These are phyloP conservation scores for Anethum foeniculum DNA, from an alignment of 140 eudicot genomes.

Conservation along the genomic window DNA sequence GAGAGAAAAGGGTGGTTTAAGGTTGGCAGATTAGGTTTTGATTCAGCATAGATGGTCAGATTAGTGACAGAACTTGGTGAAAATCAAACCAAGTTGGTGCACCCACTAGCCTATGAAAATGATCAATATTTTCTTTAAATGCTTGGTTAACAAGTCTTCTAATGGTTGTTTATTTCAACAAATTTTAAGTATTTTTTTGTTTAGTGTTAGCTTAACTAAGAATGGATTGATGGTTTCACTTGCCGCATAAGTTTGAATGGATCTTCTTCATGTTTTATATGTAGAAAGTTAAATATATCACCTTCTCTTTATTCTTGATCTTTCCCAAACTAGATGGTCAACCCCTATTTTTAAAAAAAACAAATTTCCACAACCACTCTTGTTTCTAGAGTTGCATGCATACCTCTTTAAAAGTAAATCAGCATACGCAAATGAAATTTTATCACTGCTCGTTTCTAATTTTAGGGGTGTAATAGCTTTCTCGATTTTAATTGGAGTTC, in stretches of 20 bases:
- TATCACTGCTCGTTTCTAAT: neutral
- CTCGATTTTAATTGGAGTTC: too few species aligned
- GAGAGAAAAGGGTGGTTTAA: constrained; percentile 35
- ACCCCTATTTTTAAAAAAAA: neutral
- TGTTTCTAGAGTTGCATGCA: neutral
- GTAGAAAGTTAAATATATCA: neutral
- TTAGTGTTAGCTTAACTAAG: constrained; percentile 3
- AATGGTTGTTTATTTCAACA: neutral
- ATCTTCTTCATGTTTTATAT: neutral
- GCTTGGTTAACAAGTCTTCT: neutral
- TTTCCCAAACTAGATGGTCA: neutral
- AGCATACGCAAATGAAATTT: neutral
- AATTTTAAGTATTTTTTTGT: neutral
- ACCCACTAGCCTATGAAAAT: constrained; percentile 34
- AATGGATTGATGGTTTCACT: neutral
- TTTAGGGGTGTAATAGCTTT: too few species aligned
- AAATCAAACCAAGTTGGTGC: constrained; percentile 50
- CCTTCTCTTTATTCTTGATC: neutral
- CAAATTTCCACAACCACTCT: neutral
- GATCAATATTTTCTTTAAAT: neutral
- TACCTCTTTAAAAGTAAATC: neutral
- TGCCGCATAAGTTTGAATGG: neutral
- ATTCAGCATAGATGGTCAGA: constrained; percentile 15
- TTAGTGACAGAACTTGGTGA: constrained; percentile 31
- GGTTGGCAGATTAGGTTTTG: constrained; percentile 67